A percentile compares a stretch with the other conserved stretches of the same genome.
Evolutionary conservation across 441 rosid species (phyloP).

Genomic region (Jatropha podagrica): DNA sequence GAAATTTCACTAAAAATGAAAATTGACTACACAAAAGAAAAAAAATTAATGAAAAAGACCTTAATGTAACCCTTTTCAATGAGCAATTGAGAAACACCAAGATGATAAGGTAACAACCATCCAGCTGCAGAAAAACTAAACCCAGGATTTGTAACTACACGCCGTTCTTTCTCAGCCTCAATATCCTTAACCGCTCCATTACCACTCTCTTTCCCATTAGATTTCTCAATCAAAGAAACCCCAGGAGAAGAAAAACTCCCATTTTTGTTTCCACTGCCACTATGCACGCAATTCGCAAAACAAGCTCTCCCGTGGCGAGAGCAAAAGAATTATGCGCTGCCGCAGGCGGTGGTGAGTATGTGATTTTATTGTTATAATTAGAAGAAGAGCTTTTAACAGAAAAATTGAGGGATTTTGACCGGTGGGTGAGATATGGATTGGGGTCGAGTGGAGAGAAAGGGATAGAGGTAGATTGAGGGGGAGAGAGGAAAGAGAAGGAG

Average conservation of each 20-base stretch:
- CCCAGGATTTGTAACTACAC: slow-evolving; percentile 76
- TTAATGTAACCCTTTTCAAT: slow-evolving; percentile 89
- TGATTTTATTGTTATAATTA: slow-evolving; percentile 17
- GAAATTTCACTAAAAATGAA: not conserved
- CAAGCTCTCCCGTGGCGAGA: slow-evolving; percentile 65
- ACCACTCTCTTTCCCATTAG: slow-evolving; percentile 7
- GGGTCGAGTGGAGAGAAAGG: slow-evolving; percentile 12
- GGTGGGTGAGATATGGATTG: slow-evolving; percentile 18
- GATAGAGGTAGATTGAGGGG: slow-evolving; percentile 17
- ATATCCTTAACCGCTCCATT: slow-evolving; percentile 46
- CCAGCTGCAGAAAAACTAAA: slow-evolving; percentile 97
- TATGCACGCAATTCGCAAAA: slow-evolving; percentile 57
- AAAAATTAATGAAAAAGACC: slow-evolving; percentile 33
- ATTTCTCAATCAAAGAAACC: slow-evolving; percentile 20
- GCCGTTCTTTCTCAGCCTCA: slow-evolving; percentile 75
- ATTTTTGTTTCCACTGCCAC: not conserved
- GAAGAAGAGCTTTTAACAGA: slow-evolving; percentile 12
- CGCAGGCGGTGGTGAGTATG: slow-evolving; percentile 11
- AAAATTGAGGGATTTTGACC: slow-evolving; percentile 20
- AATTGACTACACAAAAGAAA: not conserved
- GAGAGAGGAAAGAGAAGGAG: slow-evolving; percentile 38
- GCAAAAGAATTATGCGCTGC: slow-evolving; percentile 59
- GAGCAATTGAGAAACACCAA: slow-evolving; percentile 86
- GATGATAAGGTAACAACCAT: slow-evolving; percentile 89
- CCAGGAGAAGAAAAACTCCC: slow-evolving; percentile 19